Conservation (phyloP, 352 stramenopile genomes). For the Globisporangium parvum region DNA sequence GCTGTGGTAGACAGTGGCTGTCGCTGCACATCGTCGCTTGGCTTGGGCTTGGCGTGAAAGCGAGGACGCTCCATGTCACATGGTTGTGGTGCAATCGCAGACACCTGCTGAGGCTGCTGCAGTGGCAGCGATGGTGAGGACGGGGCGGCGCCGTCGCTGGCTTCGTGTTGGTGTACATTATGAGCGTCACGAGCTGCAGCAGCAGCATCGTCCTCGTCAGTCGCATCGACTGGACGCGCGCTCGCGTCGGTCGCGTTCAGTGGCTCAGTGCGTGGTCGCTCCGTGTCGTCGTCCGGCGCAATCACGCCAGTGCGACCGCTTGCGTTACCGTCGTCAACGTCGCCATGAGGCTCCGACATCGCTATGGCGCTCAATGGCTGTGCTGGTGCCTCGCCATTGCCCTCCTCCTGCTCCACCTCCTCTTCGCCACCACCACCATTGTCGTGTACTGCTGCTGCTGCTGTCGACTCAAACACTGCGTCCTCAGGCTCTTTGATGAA, state of each 20-base stretch:
- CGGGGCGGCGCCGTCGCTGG: neutral
- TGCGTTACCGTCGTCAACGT: neutral
- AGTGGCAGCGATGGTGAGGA: neutral
- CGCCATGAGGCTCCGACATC: no score
- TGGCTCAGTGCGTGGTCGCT: no score
- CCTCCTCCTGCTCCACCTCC: neutral
- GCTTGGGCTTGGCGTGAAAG: constrained; percentile 5
- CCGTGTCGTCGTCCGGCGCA: no score
- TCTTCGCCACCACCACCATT: neutral
- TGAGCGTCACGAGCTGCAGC: neutral
- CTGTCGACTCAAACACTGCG: neutral
- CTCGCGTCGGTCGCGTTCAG: no score
- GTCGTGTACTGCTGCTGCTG: neutral
- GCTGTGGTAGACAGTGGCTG: neutral
- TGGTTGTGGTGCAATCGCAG: neutral
- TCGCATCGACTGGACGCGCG: neutral
- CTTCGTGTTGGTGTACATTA: neutral
- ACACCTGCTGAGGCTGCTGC: neutral
- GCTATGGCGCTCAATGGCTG: no score
- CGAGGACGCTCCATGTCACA: constrained; percentile 11
- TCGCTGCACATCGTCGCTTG: neutral
- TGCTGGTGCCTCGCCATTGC: neutral
- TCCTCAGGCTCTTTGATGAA: constrained; percentile 38
- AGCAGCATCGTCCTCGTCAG: no score
- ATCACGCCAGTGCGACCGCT: no score